Conservation (phyloP, 2,329 filamentous ascomycete genomes). For the Leptosphaerulina australis region DNA sequence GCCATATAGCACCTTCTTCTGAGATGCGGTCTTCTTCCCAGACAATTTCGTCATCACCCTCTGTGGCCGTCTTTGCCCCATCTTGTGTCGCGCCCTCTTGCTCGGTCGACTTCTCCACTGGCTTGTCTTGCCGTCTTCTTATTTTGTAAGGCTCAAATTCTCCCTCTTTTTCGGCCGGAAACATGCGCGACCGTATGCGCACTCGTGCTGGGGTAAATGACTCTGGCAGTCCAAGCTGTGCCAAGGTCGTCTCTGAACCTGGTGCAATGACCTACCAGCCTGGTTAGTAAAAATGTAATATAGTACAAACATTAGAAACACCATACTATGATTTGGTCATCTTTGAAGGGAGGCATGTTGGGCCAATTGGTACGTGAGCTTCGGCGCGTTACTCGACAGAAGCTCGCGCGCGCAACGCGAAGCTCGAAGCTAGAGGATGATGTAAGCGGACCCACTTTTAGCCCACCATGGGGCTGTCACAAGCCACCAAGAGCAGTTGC, state of each 20-base stretch:
- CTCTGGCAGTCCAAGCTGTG: slow-evolving; percentile 87
- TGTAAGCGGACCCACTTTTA: slow-evolving; percentile 18
- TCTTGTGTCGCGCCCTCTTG: slow-evolving; percentile 24
- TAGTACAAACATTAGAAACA: slow-evolving; percentile 16
- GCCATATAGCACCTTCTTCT: slow-evolving; percentile 87
- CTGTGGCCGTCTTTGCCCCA: slow-evolving; percentile 38
- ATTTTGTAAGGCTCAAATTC: slow-evolving; percentile 84
- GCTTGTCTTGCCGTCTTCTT: slow-evolving; percentile 55
- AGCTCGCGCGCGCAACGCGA: slow-evolving; percentile 19
- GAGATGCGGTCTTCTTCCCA: slow-evolving; percentile 90
- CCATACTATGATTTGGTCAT: slow-evolving; percentile 53
- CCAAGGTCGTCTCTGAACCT: slow-evolving; percentile 87
- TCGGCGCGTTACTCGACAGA: slow-evolving; percentile 14
- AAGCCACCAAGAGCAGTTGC: slow-evolving; percentile 23
- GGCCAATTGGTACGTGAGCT: slow-evolving; percentile 32
- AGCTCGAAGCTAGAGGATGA: slow-evolving; percentile 8
- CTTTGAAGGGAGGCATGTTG: slow-evolving; percentile 53
- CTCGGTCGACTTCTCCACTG: slow-evolving; percentile 38
- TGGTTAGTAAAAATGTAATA: slow-evolving; percentile 6
- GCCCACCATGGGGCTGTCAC: slow-evolving; percentile 20
- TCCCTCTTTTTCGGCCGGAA: slow-evolving; percentile 74
- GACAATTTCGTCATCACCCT: slow-evolving; percentile 64
- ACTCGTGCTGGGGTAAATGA: slow-evolving; percentile 88
- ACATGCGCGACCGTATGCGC: slow-evolving; percentile 93
- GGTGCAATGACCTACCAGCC: slow-evolving; percentile 68